phyloP scores from a whole-genome alignment of 75 land plant genomes.

The Cryptomeria japonica region DNA sequence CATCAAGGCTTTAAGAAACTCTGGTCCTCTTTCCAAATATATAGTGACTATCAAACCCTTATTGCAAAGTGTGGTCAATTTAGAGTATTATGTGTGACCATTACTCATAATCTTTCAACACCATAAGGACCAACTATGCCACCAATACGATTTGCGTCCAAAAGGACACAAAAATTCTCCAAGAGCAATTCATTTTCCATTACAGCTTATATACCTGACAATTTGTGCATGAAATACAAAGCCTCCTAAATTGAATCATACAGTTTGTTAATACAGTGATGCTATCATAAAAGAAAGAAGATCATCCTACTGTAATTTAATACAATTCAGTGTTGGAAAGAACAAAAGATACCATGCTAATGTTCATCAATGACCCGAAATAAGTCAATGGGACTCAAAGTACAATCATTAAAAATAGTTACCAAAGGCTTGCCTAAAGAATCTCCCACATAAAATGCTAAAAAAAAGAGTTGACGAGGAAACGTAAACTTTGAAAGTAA shows the following conservation, averaged over 20 bases:
- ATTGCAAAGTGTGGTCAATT: not conserved
- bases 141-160: too few relatives aligned
- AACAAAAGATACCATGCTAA: not conserved
- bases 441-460: not conserved
- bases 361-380: not conserved
- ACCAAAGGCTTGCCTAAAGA: not conserved
- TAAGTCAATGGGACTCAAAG: not conserved
- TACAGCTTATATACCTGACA: too few relatives aligned
- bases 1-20: not conserved
- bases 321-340: not conserved
- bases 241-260: too few relatives aligned
- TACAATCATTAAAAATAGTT: not conserved
- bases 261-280: too few relatives aligned
- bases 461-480: not conserved
- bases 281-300: not conserved
- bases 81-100: not conserved
- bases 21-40: not conserved
- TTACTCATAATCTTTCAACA: not conserved
- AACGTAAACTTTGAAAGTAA: not conserved
- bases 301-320: not conserved
- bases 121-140: not conserved
- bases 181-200: too few relatives aligned
- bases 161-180: too few relatives aligned
- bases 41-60: not conserved
- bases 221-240: too few relatives aligned